These are phyloP conservation scores for Plantago elongata DNA, from an alignment of 257 asterid genomes.

Conservation along the genomic window DNA sequence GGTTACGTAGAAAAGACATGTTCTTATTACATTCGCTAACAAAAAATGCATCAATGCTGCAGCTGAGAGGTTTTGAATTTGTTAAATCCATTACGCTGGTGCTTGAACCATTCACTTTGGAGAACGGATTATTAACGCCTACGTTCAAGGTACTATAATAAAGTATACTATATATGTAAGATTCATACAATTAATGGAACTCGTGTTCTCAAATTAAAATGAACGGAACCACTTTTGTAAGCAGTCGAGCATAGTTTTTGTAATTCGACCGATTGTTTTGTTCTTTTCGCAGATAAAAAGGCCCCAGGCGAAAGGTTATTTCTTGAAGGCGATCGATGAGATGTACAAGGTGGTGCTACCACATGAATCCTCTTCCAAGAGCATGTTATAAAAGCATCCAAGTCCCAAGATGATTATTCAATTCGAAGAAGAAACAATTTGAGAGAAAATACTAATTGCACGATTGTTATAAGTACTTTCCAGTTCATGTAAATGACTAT, in stretches of 20 bases:
- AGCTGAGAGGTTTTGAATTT: constrained; percentile 91
- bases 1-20: neutral
- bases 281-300: constrained; percentile 55
- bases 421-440: too few relatives aligned
- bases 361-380: constrained; percentile 29
- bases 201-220: neutral
- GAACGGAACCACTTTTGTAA: too few relatives aligned
- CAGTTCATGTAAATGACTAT: too few relatives aligned
- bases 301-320: constrained; percentile 81
- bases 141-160: constrained; percentile 65
- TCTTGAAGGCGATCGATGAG: constrained; percentile 59
- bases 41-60: constrained; percentile 13
- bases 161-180: neutral
- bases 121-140: constrained; percentile 84
- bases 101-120: constrained; percentile 78
- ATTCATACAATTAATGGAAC: neutral
- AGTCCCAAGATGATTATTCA: too few relatives aligned
- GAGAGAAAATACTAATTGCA: too few relatives aligned
- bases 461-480: too few relatives aligned
- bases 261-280: neutral
- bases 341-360: constrained; percentile 67
- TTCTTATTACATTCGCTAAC: neutral
- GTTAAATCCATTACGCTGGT: constrained; percentile 75
- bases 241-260: too few relatives aligned
- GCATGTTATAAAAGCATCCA: neutral